Conservation (phyloP, 495 filamentous ascomycete genomes). For the Aspergillus diversus region DNA sequence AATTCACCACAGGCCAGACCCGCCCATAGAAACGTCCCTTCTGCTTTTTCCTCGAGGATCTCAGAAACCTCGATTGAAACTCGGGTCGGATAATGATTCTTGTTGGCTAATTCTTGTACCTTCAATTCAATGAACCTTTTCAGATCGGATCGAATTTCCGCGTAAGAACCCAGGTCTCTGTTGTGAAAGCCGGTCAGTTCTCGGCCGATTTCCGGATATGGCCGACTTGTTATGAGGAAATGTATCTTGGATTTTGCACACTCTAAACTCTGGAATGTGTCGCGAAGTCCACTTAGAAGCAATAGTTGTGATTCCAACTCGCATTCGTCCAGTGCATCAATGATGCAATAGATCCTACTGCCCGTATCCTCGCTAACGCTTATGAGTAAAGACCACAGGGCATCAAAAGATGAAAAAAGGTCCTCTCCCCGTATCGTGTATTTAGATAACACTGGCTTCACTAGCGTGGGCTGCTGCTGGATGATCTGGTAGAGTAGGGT, state of each 20-base stretch:
- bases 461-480: conserved; percentile 17
- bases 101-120: conserved; percentile 22
- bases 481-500: conserved; percentile 36
- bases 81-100: conserved; percentile 24
- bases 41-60: conserved; percentile 32
- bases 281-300: conserved; percentile 21
- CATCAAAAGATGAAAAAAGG: conserved; percentile 34
- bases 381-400: conserved; percentile 29
- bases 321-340: conserved; percentile 38
- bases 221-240: conserved; percentile 32
- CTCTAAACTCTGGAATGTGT: background rate
- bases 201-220: conserved; percentile 27
- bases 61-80: conserved; percentile 14
- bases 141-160: conserved; percentile 23
- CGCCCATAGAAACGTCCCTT: conserved; percentile 39
- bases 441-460: conserved; percentile 26
- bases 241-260: background rate
- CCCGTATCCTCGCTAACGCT: conserved; percentile 12
- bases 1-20: conserved; percentile 27
- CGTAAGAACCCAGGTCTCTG: conserved; percentile 23
- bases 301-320: conserved; percentile 22
- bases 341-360: conserved; percentile 27
- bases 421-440: conserved; percentile 26
- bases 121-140: conserved; percentile 26
- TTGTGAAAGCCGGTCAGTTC: conserved; percentile 16